These are phyloP conservation scores for Punica granatum DNA, from an alignment of 345 rosid genomes.

Conservation along the genomic window DNA sequence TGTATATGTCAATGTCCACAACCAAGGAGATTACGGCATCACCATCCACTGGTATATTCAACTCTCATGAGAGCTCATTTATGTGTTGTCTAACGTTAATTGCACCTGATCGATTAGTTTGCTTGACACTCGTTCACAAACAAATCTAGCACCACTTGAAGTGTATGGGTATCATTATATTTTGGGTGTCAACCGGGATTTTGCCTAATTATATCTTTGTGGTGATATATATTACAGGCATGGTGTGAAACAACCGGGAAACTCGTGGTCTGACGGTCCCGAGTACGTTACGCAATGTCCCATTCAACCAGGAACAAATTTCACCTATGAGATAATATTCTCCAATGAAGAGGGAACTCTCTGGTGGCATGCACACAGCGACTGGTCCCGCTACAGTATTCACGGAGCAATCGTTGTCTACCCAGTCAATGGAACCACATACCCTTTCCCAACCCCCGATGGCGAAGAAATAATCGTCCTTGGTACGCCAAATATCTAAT, in stretches of 20 bases:
- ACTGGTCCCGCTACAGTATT: conserved; percentile 21
- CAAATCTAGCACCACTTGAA: too few relatives aligned
- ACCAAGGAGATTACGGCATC: conserved; percentile 10
- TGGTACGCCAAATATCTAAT: too few relatives aligned
- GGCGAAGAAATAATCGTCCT: conserved; percentile 15
- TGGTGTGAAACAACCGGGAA: conserved; percentile 13
- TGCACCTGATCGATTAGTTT: too few relatives aligned
- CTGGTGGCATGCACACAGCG: too few relatives aligned
- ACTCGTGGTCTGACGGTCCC: conserved; percentile 26
- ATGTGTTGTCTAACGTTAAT: too few relatives aligned
- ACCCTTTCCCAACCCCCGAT: conserved; percentile 13
- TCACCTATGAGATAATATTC: conserved; percentile 15
- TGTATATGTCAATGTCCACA: conserved; percentile 8
- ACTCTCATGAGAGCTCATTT: too few relatives aligned
- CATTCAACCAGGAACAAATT: conserved; percentile 10
- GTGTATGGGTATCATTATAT: not conserved
- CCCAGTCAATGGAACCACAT: conserved; percentile 5
- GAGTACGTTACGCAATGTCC: conserved; percentile 21
- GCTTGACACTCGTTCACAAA: too few relatives aligned
- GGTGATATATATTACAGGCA: conserved; percentile 6
- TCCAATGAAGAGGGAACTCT: too few relatives aligned
- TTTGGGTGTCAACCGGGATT: too few relatives aligned
- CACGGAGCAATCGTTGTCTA: conserved; percentile 17
- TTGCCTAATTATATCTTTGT: too few relatives aligned
- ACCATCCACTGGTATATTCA: conserved; percentile 20